Evolutionary conservation across 306 rosid genomes (phyloP).

Genomic region (Corylus heterophylla): DNA sequence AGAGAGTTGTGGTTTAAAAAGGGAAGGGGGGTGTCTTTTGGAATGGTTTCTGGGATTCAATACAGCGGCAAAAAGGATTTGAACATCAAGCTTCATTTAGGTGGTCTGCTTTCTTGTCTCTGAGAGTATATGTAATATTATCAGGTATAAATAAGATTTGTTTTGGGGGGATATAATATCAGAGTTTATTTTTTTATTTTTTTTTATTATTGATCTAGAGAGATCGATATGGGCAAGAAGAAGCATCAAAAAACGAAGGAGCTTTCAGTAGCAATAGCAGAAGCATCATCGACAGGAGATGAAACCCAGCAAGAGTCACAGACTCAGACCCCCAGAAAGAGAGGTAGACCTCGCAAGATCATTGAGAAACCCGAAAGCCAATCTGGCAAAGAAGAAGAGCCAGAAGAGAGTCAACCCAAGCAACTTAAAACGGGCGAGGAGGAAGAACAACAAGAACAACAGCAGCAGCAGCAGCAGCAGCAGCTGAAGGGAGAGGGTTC

Average conservation of each 20-base stretch:
- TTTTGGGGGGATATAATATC: not conserved
- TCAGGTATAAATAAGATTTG: not conserved
- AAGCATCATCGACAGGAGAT: slow-evolving; percentile 59
- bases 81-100: not conserved
- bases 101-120: not conserved
- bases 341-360: slow-evolving; percentile 88
- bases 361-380: slow-evolving; percentile 34
- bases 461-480: not conserved
- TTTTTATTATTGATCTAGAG: not conserved
- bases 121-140: not conserved
- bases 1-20: slow-evolving; percentile 1
- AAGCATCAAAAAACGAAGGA: slow-evolving; percentile 73
- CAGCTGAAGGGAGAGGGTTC: slow-evolving; percentile 29
- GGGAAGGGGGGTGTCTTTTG: slow-evolving; percentile 3
- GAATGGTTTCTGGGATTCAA: slow-evolving; percentile 11
- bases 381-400: slow-evolving; percentile 20
- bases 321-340: slow-evolving; percentile 60
- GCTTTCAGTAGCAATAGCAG: slow-evolving; percentile 75
- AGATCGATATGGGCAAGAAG: slow-evolving; percentile 65
- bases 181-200: not conserved
- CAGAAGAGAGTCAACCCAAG: slow-evolving; percentile 32
- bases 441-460: slow-evolving; percentile 17
- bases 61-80: slow-evolving; percentile 3
- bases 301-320: slow-evolving; percentile 35
- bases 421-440: slow-evolving; percentile 25